phyloP scores from a whole-genome alignment of 2,329 filamentous ascomycete genomes.

The Xylariaceae sp. region DNA sequence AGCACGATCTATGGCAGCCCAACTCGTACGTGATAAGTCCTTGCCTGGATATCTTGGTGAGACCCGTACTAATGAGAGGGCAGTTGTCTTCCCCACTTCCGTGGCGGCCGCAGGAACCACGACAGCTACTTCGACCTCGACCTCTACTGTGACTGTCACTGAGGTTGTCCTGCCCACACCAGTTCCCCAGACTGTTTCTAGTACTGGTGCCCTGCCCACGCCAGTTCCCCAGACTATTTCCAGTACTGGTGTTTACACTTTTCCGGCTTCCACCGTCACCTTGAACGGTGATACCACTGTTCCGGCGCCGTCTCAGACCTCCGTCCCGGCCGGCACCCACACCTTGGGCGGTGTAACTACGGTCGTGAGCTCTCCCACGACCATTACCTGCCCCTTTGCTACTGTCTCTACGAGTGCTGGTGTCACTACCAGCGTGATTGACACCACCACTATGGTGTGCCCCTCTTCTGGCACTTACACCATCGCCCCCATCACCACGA shows the following conservation, averaged over 20 bases:
- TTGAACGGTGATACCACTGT: constrained; percentile 63
- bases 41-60: neutral
- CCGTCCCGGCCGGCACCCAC: constrained; percentile 58
- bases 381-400: constrained; percentile 64
- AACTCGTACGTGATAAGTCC: constrained; percentile 48
- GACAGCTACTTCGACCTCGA: constrained; percentile 27
- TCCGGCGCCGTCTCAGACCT: constrained; percentile 56
- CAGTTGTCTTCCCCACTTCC: constrained; percentile 37
- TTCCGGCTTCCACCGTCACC: constrained; percentile 66
- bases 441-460: constrained; percentile 68
- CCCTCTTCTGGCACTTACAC: constrained; percentile 70
- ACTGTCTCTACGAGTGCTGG: constrained; percentile 54
- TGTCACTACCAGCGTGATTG: constrained; percentile 61
- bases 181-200: constrained; percentile 50
- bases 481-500: constrained; percentile 62
- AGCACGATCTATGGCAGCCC: constrained; percentile 63
- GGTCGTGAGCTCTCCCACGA: constrained; percentile 59
- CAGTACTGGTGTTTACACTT: constrained; percentile 67
- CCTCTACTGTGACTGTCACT: constrained; percentile 18
- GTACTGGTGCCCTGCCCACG: constrained; percentile 56
- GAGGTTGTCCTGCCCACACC: constrained; percentile 48
- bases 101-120: constrained; percentile 21
- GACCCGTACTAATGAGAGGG: constrained; percentile 18
- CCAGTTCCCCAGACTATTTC: constrained; percentile 50
- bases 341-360: constrained; percentile 70